Base-by-base conservation (phyloP, 106 monocot genomes). In the Dioscorea dumetorum region DNA sequence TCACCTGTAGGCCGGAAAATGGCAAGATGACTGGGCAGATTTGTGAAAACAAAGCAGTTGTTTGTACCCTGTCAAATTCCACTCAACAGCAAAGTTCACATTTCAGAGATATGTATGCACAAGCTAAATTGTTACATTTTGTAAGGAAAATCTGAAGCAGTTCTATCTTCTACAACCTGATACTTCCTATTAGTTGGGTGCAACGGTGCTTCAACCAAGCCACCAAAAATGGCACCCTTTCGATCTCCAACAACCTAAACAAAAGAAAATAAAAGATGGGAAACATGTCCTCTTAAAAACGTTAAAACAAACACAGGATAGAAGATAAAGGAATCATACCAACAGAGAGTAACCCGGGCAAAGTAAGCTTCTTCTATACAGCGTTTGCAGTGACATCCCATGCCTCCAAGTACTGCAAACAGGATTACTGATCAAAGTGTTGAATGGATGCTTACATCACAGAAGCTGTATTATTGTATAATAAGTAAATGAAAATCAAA, bases 191-290 rank as follows among this genome's bases (percentile, higher is more conserved):
- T 87, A n/a, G 85, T 73, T 73, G 99, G 99, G 56, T 68, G 72
- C 34, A 99, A 66, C 24, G 99, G 99, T 18, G 85, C 78, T 79
- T 93, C 99, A 33, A 93, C 79, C 72, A 99, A 84, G 57, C 99
- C 99, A 63, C 99, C 99, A 83, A 99, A 99, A 50, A 90, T 85
- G 50, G 93, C 87, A 71, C 99, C 99, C 58, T 85, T 87, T 60
- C 57, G 61, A 84, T 99, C 99, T 21, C 99, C 99, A 70, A 93
- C 87, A 71, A 93, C 80, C 99, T 99, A 70, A 49, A 56, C 19
- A 31, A 5, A 41, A 41, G 2, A 10, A 10, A 41, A 6, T 10
- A 41, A 41, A 3, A 41, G 3, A 41, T 41, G 10, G 22, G 54
- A 54, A 51, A 1, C 4, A 51, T 13, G 51, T 51, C 17, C 41